These are phyloP conservation scores for Pyrenophora seminiperda DNA, from an alignment of 2,329 filamentous ascomycete genomes.

Conservation along the genomic window DNA sequence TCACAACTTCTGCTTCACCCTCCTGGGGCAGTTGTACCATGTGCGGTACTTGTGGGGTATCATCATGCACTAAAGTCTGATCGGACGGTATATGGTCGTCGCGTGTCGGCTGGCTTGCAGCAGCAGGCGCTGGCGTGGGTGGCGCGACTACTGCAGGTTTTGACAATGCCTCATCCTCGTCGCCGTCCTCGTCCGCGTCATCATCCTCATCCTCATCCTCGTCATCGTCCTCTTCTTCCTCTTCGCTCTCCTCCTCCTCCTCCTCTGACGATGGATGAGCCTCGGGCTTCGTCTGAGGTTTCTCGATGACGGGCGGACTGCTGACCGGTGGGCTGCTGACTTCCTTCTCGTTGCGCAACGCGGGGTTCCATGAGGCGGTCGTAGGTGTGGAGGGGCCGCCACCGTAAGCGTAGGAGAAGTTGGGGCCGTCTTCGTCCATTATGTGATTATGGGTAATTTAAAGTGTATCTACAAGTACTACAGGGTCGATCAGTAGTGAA, in stretches of 20 bases:
- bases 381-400: constrained; percentile 26
- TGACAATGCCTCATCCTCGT: constrained; percentile 11
- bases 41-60: constrained; percentile 40
- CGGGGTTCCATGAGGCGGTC: constrained; percentile 60
- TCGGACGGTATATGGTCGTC: constrained; percentile 8
- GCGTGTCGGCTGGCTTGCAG: constrained; percentile 9
- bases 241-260: constrained; percentile 22
- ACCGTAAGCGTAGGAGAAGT: constrained; percentile 49
- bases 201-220: constrained; percentile 26
- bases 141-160: constrained; percentile 8
- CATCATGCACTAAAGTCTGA: constrained; percentile 28
- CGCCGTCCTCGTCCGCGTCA: constrained; percentile 15
- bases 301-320: constrained; percentile 12
- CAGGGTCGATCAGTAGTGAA: constrained; percentile 29
- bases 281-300: constrained; percentile 19
- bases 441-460: constrained; percentile 33
- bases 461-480: constrained; percentile 46
- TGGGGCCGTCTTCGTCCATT: constrained; percentile 47
- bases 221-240: constrained; percentile 13
- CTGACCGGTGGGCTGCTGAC: neutral
- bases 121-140: constrained; percentile 2
- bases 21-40: constrained; percentile 22
- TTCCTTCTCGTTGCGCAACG: constrained; percentile 54
- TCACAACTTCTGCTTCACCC: constrained; percentile 6
- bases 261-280: constrained; percentile 23